Evolutionary conservation across 108 stramenopile species (phyloP).

Genomic region (Pelagomonas calceolata): DNA sequence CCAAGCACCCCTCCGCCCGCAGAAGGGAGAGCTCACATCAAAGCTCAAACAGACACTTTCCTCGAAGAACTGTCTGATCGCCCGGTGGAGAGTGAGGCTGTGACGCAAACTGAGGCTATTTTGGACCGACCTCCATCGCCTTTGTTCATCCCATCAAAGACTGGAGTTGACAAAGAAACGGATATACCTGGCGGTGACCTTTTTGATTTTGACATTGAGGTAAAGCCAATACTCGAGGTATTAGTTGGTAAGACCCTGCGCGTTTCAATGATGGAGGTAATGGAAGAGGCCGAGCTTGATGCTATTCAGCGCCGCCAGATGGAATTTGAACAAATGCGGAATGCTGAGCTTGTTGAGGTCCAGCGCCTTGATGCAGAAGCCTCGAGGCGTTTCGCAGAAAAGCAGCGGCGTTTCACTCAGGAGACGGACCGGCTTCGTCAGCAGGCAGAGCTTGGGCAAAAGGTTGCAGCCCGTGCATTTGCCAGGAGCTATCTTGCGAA

Average conservation of each 20-base stretch:
- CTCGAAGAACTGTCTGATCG: conserved; percentile 49
- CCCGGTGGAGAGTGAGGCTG: conserved; percentile 31
- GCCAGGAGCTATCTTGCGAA: conserved; percentile 28
- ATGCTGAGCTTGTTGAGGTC: conserved; percentile 51
- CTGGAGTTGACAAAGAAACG: conserved; percentile 39
- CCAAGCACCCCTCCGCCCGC: conserved; percentile 40
- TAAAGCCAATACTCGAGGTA: conserved; percentile 52
- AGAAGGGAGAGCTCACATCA: conserved; percentile 37
- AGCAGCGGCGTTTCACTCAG: conserved; percentile 29
- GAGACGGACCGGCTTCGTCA: conserved; percentile 20
- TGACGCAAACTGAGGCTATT: conserved; percentile 48
- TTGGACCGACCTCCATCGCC: conserved; percentile 41
- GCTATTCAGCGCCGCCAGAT: conserved; percentile 40
- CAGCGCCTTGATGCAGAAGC: conserved; percentile 52
- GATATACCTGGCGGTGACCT: conserved; percentile 53
- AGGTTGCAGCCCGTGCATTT: conserved; percentile 45
- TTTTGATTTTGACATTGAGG: conserved; percentile 57
- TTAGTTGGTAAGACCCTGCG: conserved; percentile 54
- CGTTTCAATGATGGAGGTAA: conserved; percentile 46
- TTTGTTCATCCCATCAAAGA: conserved; percentile 46
- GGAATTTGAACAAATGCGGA: conserved; percentile 40
- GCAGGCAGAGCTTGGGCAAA: conserved; percentile 28
- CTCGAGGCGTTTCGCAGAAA: conserved; percentile 30
- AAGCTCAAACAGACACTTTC: conserved; percentile 48
- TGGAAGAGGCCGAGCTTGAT: conserved; percentile 56